Evolutionary conservation across 805 yeast species (phyloP).

Genomic region (Starmerella cellae): DNA sequence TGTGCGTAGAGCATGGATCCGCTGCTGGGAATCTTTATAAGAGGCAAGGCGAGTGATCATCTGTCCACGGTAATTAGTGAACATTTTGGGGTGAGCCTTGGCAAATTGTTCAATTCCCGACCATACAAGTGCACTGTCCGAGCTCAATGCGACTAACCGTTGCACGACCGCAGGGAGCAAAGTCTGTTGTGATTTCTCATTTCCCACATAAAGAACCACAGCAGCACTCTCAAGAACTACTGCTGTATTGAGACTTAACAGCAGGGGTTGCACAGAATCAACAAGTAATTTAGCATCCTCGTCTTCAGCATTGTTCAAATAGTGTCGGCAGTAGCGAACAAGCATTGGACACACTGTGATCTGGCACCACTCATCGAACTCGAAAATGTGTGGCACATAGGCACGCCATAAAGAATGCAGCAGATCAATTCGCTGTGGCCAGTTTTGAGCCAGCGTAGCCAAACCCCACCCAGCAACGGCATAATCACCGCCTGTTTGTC

Average conservation of each 20-base stretch:
- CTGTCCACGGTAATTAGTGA: slow-evolving; percentile 23
- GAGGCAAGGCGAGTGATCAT: slow-evolving; percentile 41
- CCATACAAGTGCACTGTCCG: slow-evolving; percentile 32
- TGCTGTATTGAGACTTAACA: slow-evolving; percentile 41
- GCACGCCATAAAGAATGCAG: slow-evolving; percentile 60
- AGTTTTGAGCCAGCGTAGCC: slow-evolving; percentile 39
- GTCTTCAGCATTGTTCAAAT: slow-evolving; percentile 43
- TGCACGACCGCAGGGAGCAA: slow-evolving; percentile 34
- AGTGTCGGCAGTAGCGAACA: slow-evolving; percentile 51
- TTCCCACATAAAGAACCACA: slow-evolving; percentile 44
- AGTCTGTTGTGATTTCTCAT: slow-evolving; percentile 39
- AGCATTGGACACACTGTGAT: slow-evolving; percentile 45
- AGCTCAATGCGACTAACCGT: slow-evolving; percentile 34
- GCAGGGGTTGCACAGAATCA: slow-evolving; percentile 34
- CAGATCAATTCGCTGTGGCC: slow-evolving; percentile 45
- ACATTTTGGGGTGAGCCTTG: slow-evolving; percentile 27
- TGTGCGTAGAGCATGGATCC: slow-evolving; percentile 43
- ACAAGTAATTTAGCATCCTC: slow-evolving; percentile 47
- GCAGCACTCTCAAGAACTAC: slow-evolving; percentile 51
- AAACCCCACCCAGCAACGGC: slow-evolving; percentile 61
- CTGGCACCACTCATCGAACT: slow-evolving; percentile 67
- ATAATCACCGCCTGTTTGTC: slow-evolving; percentile 30
- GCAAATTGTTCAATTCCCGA: slow-evolving; percentile 36
- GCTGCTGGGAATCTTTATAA: slow-evolving; percentile 33
- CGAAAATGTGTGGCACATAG: slow-evolving; percentile 35